Conservation (phyloP, 2,329 filamentous ascomycete species). For the Macrophomina phaseolina region DNA sequence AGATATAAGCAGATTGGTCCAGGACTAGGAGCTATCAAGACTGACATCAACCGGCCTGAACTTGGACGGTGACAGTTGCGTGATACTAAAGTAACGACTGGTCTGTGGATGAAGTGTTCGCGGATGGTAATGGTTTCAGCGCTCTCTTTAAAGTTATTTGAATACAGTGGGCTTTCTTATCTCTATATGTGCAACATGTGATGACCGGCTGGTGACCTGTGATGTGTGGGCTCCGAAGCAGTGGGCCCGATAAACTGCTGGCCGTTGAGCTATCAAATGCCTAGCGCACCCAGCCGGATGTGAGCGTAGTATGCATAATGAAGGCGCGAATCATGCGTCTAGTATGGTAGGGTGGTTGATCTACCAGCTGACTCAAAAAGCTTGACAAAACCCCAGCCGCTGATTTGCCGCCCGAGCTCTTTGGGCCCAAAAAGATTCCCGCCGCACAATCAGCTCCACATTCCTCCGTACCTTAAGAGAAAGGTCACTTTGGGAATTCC, state of each 20-base stretch:
- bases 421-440: constrained; percentile 14
- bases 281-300: not conserved
- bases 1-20: not conserved
- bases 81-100: not conserved
- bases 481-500: no score
- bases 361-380: constrained; percentile 13
- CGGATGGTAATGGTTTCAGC: not conserved
- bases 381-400: constrained; percentile 13
- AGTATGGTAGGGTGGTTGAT: not conserved
- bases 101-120: not conserved
- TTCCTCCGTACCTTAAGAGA: not conserved
- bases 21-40: not conserved
- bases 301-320: not conserved
- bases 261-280: not conserved
- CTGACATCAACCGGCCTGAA: not conserved
- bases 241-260: not conserved
- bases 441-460: not conserved
- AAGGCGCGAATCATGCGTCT: constrained; percentile 13
- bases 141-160: constrained; percentile 15
- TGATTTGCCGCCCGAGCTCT: constrained; percentile 17
- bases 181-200: not conserved
- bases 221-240: not conserved
- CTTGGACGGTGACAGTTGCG: not conserved
- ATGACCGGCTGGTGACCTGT: not conserved
- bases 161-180: constrained; percentile 8